phyloP scores from a whole-genome alignment of 192 early-diverging fungal genomes.

The Jimgerdemannia lactiflua region DNA sequence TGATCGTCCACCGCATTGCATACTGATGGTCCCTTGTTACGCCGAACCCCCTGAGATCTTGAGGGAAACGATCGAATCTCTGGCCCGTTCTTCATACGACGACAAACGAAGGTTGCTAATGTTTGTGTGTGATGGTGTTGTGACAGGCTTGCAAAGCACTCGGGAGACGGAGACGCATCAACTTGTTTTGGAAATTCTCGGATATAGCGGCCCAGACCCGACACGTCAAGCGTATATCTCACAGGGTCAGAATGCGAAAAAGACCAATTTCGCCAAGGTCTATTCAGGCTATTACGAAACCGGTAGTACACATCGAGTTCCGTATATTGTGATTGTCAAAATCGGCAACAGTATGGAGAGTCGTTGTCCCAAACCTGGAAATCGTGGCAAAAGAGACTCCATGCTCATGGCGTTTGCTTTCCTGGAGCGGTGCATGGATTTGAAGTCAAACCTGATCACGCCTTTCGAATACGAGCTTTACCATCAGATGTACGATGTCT shows the following conservation, averaged over 20 bases:
- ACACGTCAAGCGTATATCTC: conserved; percentile 50
- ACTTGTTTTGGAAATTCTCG: conserved; percentile 63
- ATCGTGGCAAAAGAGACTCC: conserved; percentile 88
- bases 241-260: conserved; percentile 43
- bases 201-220: conserved; percentile 52
- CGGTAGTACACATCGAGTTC: conserved; percentile 44
- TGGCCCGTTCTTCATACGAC: conserved; percentile 58
- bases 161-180: conserved; percentile 61
- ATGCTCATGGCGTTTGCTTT: conserved; percentile 86
- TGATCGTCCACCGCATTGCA: conserved; percentile 20
- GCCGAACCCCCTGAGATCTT: conserved; percentile 63
- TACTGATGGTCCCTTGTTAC: conserved; percentile 67
- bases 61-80: conserved; percentile 59
- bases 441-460: conserved; percentile 58
- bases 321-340: conserved; percentile 63
- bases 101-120: conserved; percentile 67
- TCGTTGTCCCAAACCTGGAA: conserved; percentile 46
- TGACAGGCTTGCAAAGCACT: conserved; percentile 54
- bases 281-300: conserved; percentile 63
- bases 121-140: conserved; percentile 68
- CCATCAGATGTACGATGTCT: conserved; percentile 60
- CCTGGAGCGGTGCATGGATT: conserved; percentile 64
- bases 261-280: conserved; percentile 67
- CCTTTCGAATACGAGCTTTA: conserved; percentile 69
- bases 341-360: conserved; percentile 52